Conservation (phyloP, 805 yeast genomes). For the Candida dendrica region DNA sequence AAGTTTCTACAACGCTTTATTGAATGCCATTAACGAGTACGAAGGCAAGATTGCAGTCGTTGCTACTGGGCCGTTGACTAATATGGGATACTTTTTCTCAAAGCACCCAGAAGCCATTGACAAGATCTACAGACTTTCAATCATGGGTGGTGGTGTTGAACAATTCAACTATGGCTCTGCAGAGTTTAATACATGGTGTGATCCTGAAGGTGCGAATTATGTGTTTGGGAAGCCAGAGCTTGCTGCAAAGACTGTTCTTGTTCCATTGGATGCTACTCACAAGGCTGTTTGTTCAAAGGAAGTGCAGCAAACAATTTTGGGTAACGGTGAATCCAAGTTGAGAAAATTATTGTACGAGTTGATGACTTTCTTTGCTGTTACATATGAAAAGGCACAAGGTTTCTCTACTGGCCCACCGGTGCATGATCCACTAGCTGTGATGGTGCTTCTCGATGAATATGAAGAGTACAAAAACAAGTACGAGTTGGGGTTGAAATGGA, state of each 20-base stretch:
- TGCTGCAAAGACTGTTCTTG: conserved; percentile 39
- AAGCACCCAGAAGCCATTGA: conserved; percentile 46
- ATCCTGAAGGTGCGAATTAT: conserved; percentile 65
- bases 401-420: conserved; percentile 60
- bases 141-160: conserved; percentile 69
- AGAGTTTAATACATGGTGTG: conserved; percentile 72
- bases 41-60: conserved; percentile 49
- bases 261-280: conserved; percentile 68
- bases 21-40: conserved; percentile 33
- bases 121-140: conserved; percentile 45
- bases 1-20: conserved; percentile 27
- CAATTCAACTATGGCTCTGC: conserved; percentile 36
- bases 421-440: conserved; percentile 74
- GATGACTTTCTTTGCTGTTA: conserved; percentile 40
- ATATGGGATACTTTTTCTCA: conserved; percentile 49
- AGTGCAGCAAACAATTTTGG: conserved; percentile 32
- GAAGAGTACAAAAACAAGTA: conserved; percentile 5
- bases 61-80: conserved; percentile 76
- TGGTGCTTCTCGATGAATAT: conserved; percentile 38
- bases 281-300: conserved; percentile 45
- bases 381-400: conserved; percentile 35
- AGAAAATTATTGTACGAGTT: conserved; percentile 50
- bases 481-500: conserved; percentile 12
- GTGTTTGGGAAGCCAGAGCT: conserved; percentile 43
- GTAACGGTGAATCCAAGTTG: conserved; percentile 33